Evolutionary conservation across 2,329 filamentous ascomycete genomes (phyloP), one percentile per base, ranked within the genome.

Genomic region (Knufia petricola): DNA sequence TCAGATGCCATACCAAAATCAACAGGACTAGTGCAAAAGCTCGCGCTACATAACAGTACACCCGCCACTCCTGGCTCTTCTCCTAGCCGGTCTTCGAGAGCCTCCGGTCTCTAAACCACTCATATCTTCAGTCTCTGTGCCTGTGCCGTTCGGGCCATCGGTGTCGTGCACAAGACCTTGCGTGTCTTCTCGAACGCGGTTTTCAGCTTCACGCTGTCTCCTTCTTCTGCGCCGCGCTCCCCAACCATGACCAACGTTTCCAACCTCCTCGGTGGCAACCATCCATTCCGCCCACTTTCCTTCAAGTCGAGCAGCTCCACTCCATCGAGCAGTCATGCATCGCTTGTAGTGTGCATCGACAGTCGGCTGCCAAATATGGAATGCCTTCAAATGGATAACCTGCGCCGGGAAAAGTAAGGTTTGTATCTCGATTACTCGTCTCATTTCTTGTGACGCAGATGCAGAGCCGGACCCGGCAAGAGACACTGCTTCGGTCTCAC

Each of bases 281-380:
- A 95, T 95, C 64, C 87, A 94, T 48, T 94, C 85, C 0, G 84
- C 84, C 90, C 90, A 96, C 64, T 90, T 94, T 55, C 82, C 76
- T 70, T 95, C 89, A 17, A 96, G 73, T n/a, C 86, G 74, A 31
- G 74, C 75, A 0, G 92, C 92, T 1, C 85, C 76, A 0, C 74
- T 71, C 50, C 87, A 76, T 53, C 95, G 85, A 4, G 87, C 87
- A 3, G 78, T 74, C 45, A 94, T 65, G 0, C 95, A 86, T 3
- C 89, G 79, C 68, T 89, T 90, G 46, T 82, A 88, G 66, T 96
- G 90, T 64, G 95, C 88, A 57, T 95, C 85, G 3, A 95, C 88
- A 0, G 88, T 95, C 69, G 87, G 86, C 67, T 96, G 90, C 79
- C 87, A 95, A 36, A 85, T 87, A 64, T 94, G 94, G 70, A 90